A percentile compares a stretch with the other conserved stretches of the same genome.
These are phyloP conservation scores for Penicillium concentricum DNA, from an alignment of 2,329 filamentous ascomycete species.

Conservation along the genomic window DNA sequence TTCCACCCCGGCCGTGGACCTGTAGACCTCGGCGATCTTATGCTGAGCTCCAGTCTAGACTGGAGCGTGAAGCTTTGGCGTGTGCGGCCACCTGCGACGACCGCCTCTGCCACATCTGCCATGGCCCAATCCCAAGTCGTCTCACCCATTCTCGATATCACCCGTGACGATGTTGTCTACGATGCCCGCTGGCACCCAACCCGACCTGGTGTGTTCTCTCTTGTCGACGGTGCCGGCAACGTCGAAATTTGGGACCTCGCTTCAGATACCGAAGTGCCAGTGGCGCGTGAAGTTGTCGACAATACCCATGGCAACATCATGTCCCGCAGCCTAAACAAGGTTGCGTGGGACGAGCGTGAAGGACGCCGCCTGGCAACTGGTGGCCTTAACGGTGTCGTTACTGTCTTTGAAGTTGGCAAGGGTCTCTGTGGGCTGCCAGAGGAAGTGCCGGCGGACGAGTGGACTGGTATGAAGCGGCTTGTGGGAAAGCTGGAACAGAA, in stretches of 20 bases:
- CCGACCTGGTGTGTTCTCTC: slow-evolving; percentile 89
- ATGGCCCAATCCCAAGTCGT: slow-evolving; percentile 53
- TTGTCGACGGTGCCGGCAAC: slow-evolving; percentile 89
- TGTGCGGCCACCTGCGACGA: slow-evolving; percentile 59
- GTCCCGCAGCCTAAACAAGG: slow-evolving; percentile 85
- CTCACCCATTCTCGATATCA: slow-evolving; percentile 80
- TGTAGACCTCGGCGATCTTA: slow-evolving; percentile 89
- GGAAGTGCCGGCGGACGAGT: slow-evolving; percentile 79
- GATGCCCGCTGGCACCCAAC: slow-evolving; percentile 93
- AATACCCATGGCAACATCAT: slow-evolving; percentile 68
- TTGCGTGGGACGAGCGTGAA: slow-evolving; percentile 89
- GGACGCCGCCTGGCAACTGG: slow-evolving; percentile 85
- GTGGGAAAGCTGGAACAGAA: slow-evolving; percentile 67
- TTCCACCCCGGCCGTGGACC: slow-evolving; percentile 93
- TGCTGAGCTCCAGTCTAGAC: slow-evolving; percentile 88
- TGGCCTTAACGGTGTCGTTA: slow-evolving; percentile 85
- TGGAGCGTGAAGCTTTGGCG: slow-evolving; percentile 99
- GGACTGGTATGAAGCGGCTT: slow-evolving; percentile 88
- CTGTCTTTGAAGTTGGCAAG: slow-evolving; percentile 86
- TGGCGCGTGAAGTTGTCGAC: slow-evolving; percentile 56
- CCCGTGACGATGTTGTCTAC: slow-evolving; percentile 94
- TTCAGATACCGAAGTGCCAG: slow-evolving; percentile 86
- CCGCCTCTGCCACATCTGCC: slow-evolving; percentile 38
- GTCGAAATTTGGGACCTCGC: slow-evolving; percentile 96
- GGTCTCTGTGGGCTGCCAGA: slow-evolving; percentile 80